These are phyloP conservation scores for Fonsecaea multimorphosa DNA, from an alignment of 2,329 filamentous ascomycete genomes.

Conservation along the genomic window DNA sequence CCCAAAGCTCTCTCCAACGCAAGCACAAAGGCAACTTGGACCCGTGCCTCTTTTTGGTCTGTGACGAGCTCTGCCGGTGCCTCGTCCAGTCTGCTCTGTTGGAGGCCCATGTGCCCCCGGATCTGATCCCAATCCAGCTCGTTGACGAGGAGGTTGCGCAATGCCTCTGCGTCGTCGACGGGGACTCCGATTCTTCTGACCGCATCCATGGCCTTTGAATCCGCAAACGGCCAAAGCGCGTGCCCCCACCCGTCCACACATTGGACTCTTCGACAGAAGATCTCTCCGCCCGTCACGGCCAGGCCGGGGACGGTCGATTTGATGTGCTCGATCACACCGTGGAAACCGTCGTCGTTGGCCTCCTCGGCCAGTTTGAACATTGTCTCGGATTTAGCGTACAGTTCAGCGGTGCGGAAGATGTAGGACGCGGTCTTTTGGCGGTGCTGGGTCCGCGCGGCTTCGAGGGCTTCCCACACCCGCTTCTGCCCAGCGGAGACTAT, in stretches of 20 bases:
- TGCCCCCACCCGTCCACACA: constrained; percentile 46
- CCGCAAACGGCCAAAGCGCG: constrained; percentile 49
- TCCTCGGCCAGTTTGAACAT: constrained; percentile 37
- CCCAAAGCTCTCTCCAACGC: constrained; percentile 49
- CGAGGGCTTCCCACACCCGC: constrained; percentile 48
- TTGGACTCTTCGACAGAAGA: constrained; percentile 52
- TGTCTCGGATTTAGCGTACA: constrained; percentile 30
- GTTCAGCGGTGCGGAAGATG: constrained; percentile 40
- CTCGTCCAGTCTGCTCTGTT: constrained; percentile 39
- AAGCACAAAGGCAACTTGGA: constrained; percentile 48
- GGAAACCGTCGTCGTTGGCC: constrained; percentile 44
- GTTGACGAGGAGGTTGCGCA: constrained; percentile 45
- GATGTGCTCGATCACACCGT: constrained; percentile 27
- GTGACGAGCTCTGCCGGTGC: constrained; percentile 45
- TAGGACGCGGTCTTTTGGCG: constrained; percentile 55
- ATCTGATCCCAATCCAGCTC: constrained; percentile 43
- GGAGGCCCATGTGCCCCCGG: constrained; percentile 40
- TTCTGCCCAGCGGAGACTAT: constrained; percentile 48
- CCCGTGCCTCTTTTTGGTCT: constrained; percentile 41
- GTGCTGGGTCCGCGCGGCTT: constrained; percentile 53
- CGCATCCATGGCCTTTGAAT: constrained; percentile 45
- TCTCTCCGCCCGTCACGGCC: constrained; percentile 50
- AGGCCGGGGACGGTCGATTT: constrained; percentile 50
- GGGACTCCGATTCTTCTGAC: constrained; percentile 48
- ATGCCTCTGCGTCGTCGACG: constrained; percentile 42